Conservation (phyloP, 495 filamentous ascomycete species). For the Penicillium lividum region DNA sequence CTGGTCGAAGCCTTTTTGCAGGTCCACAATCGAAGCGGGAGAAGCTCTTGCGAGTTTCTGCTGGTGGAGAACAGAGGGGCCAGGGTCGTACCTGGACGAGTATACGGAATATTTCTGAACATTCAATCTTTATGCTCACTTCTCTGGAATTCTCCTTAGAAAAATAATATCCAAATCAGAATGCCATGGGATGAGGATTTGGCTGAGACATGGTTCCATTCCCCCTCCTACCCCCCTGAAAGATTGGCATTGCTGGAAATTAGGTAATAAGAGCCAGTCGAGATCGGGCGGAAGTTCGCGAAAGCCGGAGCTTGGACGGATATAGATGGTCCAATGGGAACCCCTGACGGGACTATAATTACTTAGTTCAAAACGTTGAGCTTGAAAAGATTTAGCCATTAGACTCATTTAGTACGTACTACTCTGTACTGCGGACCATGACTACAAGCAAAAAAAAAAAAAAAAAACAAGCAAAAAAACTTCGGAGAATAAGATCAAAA, state of each 20-base stretch:
- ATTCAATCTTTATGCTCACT: neutral
- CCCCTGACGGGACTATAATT: neutral
- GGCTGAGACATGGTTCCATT: constrained; percentile 8
- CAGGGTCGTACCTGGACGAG: constrained; percentile 13
- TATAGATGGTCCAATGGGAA: constrained; percentile 1
- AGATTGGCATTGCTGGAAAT: constrained; percentile 3
- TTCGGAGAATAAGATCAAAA: neutral
- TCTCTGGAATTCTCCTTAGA: neutral
- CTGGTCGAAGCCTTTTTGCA: constrained; percentile 38
- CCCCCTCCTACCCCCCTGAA: neutral
- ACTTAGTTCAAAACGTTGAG: no score
- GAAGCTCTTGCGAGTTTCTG: constrained; percentile 41
- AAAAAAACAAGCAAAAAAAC: no score
- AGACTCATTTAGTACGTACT: constrained; percentile 6
- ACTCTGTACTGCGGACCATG: neutral
- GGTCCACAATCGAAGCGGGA: constrained; percentile 54
- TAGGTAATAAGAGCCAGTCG: constrained; percentile 14
- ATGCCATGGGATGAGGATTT: neutral
- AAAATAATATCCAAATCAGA: neutral
- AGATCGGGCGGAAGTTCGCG: constrained; percentile 8
- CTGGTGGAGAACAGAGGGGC: constrained; percentile 32
- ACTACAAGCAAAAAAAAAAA: neutral
- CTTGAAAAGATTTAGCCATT: neutral
- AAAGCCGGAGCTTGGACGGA: constrained; percentile 4
- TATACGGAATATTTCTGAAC: neutral